Evolutionary conservation across 345 rosid genomes (phyloP).

Genomic region (Brassica napus): DNA sequence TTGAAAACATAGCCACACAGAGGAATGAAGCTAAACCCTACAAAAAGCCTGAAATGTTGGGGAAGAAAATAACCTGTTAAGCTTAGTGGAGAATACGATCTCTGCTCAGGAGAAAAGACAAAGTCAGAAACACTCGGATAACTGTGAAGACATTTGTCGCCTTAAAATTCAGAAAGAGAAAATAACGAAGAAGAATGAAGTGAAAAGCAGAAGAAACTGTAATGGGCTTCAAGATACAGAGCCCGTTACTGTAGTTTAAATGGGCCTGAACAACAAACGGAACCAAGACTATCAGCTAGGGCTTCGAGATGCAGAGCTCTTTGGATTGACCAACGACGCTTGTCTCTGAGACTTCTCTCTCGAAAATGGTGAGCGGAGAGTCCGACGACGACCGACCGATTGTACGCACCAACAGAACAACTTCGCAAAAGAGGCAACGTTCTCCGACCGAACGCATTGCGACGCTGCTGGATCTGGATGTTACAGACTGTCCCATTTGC

Average conservation of each 20-base stretch:
- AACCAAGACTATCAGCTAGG: not conserved
- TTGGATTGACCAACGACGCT: not conserved
- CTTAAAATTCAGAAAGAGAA: too few species aligned
- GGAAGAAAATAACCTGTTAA: not conserved
- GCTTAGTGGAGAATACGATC: not conserved
- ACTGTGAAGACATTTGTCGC: not conserved
- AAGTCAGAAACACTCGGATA: not conserved
- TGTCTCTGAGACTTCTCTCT: not conserved
- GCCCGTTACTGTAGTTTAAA: not conserved
- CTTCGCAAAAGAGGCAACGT: not conserved
- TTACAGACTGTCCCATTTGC: slow-evolving; percentile 6
- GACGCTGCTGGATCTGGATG: slow-evolving; percentile 1
- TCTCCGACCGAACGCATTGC: not conserved
- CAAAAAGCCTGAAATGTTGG: not conserved
- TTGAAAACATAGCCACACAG: not conserved
- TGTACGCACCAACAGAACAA: not conserved
- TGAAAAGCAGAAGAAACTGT: not conserved
- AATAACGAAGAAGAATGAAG: not conserved
- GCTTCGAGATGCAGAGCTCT: not conserved
- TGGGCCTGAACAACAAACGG: not conserved
- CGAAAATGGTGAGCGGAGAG: not conserved
- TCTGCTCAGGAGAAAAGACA: not conserved
- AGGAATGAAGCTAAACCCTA: not conserved
- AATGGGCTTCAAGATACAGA: not conserved
- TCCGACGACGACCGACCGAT: too few species aligned